phyloP scores from a whole-genome alignment of 768 basidiomycete species.

The Phanerodontia chrysosporium region DNA sequence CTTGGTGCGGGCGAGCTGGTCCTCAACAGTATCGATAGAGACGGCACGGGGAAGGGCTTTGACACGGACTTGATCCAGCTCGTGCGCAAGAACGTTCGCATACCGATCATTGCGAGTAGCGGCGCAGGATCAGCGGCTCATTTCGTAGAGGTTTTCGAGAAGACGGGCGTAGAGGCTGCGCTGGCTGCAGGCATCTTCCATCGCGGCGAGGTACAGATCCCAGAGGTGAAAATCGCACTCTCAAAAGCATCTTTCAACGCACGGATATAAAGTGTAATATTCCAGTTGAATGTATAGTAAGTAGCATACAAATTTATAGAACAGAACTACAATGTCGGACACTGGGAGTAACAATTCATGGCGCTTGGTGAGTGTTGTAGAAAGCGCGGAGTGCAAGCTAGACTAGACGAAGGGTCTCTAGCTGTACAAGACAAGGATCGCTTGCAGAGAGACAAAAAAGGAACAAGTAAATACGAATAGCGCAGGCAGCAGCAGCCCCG shows the following conservation, averaged over 20 bases:
- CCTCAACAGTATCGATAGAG: constrained; percentile 93
- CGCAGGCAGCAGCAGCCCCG: not conserved
- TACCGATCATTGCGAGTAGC: constrained; percentile 93
- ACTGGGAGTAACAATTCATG: not conserved
- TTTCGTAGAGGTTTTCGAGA: constrained; percentile 82
- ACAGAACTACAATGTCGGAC: not conserved
- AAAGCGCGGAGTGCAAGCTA: too few relatives aligned
- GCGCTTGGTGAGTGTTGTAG: not conserved
- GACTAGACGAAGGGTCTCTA: too few relatives aligned
- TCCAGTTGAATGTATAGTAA: not conserved
- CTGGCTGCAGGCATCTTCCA: constrained; percentile 98
- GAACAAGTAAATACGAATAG: not conserved
- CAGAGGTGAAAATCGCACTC: constrained; percentile 69
- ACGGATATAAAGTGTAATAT: constrained; percentile 20
- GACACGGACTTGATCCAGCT: constrained; percentile 79
- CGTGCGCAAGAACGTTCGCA: constrained; percentile 70
- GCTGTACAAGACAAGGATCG: too few relatives aligned
- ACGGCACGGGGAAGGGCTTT: constrained; percentile 84
- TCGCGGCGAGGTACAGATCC: constrained; percentile 79
- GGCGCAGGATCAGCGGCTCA: constrained; percentile 83
- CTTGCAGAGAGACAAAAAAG: too few relatives aligned
- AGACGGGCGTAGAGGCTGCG: constrained; percentile 83
- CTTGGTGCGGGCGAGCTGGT: constrained; percentile 95
- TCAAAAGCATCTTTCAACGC: constrained; percentile 45
- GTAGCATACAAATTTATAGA: not conserved